Percentiles rank a stretch among this genome's conserved stretches.
phyloP scores from a whole-genome alignment of 129 eudicot species.

The carrot (Daucus carota) region DH1_v3.0 NC_030388.2:1835001-1835500 shows the following conservation, averaged over 20 bases:
- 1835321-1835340: constrained; percentile 95
- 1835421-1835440: not conserved
- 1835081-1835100: not conserved
- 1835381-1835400: constrained; percentile 93
- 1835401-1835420: constrained; percentile 56
- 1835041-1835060: constrained; percentile 61
- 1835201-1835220: constrained; percentile 75
- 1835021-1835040: constrained; percentile 62
- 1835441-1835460: not conserved
- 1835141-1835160: constrained; percentile 36
- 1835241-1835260: constrained; percentile 37
- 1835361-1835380: constrained; percentile 66
- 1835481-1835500: not conserved
- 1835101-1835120: constrained; percentile 3
- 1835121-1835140: not conserved
- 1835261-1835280: not conserved
- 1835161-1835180: constrained; percentile 65
- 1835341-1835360: constrained; percentile 97
- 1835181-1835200: constrained; percentile 65
- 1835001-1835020: constrained; percentile 97
- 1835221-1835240: constrained; percentile 77
- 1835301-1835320: constrained; percentile 73
- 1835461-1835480: not conserved
- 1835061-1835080: not conserved
- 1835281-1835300: not conserved